Base-by-base conservation (phyloP, 164 flowering plant genomes). In the Chimonanthus praecox region DNA sequence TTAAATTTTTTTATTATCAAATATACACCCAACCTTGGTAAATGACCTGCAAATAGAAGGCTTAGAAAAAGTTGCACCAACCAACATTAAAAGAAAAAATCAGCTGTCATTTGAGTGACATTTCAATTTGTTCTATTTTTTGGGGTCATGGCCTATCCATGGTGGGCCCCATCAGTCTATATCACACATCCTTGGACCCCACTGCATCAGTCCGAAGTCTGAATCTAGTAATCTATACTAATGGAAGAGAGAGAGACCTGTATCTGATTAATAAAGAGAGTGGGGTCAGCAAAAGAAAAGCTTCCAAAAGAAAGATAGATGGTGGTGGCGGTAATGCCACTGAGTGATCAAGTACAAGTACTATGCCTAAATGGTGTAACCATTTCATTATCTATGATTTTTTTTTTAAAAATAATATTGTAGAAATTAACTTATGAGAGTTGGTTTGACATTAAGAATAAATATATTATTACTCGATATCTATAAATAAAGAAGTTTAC, bases 361-460 rank as follows among this genome's bases (percentile, higher is more conserved):
- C 48, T 16, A 66, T 66, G 68, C 45, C 68, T 66, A 7, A 33
- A 45, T 66, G 68, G 46, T n/a, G 68, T 44, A 66, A 66, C 15
- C 47, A 10, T 13, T 33, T 6, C 68, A 13, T 46, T 47, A 66
- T 66, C 49, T 46, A 10, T 43, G 15, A 13, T 6, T 63, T 63
- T 33, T n/a, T 63, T 20, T 20, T 20, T 20, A 20, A 20, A 20
- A 20, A 20, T 20, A 20, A 20, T 20, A 20, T 20, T 20, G 21
- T 20, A 20, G 15, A 7, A 54, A 7, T 15, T 54, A 54, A 15
- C 15, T 54, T 54, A 54, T 54, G 60, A 7, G 3, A 54, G 60
- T 54, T 8, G 3, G 15, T 2, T 15, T 7, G 60, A 54, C 8
- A 3, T 15, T 2, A 54, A 13, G 0, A 20, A 20, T 20, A 20